Conservation (phyloP, 371 early-diverging fungal species). For the Mortierella sp. region DNA sequence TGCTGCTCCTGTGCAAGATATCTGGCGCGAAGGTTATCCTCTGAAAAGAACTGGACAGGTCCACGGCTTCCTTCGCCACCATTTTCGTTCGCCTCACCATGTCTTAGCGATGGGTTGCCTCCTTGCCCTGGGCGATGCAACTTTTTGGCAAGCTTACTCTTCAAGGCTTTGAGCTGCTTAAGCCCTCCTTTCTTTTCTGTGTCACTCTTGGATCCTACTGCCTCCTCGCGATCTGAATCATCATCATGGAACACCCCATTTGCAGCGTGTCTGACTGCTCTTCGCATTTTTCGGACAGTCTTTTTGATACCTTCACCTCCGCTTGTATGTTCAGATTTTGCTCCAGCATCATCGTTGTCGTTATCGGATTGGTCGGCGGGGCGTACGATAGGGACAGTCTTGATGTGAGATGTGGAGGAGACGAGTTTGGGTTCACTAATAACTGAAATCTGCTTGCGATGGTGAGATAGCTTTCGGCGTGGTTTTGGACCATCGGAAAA, state of each 20-base stretch:
- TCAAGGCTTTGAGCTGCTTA: slow-evolving; percentile 53
- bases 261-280: slow-evolving; percentile 47
- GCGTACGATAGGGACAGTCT: slow-evolving; percentile 54
- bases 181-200: slow-evolving; percentile 53
- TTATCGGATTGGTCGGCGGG: slow-evolving; percentile 55
- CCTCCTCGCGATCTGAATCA: slow-evolving; percentile 53
- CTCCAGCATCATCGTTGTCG: slow-evolving; percentile 49
- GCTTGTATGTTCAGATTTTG: slow-evolving; percentile 52
- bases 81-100: slow-evolving; percentile 6
- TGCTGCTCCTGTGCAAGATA: slow-evolving; percentile 46
- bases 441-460: slow-evolving; percentile 51
- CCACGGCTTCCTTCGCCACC: slow-evolving; percentile 25
- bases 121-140: slow-evolving; percentile 47
- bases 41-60: slow-evolving; percentile 56
- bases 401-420: slow-evolving; percentile 52
- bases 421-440: slow-evolving; percentile 54
- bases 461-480: slow-evolving; percentile 32
- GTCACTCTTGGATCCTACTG: slow-evolving; percentile 52
- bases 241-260: slow-evolving; percentile 47
- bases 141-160: slow-evolving; percentile 56
- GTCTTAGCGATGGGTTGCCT: slow-evolving; percentile 17
- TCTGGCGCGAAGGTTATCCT: slow-evolving; percentile 50
- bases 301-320: slow-evolving; percentile 57
- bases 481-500: slow-evolving; percentile 43
- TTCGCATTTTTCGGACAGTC: slow-evolving; percentile 46